Evolutionary conservation across 306 rosid species (phyloP), one percentile per base, ranked within the genome.

Genomic region (Corylus heterophylla): DNA sequence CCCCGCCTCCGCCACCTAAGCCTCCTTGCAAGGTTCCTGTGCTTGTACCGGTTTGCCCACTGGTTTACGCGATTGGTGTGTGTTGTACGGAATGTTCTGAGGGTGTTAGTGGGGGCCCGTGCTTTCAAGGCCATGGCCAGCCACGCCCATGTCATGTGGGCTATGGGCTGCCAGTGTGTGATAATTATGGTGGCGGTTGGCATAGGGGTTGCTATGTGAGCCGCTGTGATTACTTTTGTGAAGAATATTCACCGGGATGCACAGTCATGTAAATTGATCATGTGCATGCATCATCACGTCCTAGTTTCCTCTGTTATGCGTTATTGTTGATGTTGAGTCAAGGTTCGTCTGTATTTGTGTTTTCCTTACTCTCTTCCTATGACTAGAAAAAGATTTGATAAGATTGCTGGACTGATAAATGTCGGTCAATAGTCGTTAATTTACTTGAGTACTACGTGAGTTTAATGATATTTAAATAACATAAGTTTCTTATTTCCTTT

Each of bases 221-320:
- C 54, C 90, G 81, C 0, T 72, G 87, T 11, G 91, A 90, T 29
- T 87, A 84, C 47, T 75, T 83, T 63, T 85, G 82, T 54, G 95
- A 91, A 29, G 91, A 90, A 74, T 86, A 86, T 54, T 44, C 90
- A 4, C 0, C 72, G 0, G 94, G 75, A 7, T 89, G 98, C 77
- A 35, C 45, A 13, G 64, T 91, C 4, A 90, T 93, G 98, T 92
- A 84, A 89, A 20, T 25, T 13, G 50, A 35, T 22, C 25, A 22
- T 66, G 47, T 52, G 56, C 56, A 6, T 54, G 58, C 59, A 18
- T 54, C 18, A 51, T 51, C 54, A 3, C 12, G 44, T 39, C 6
- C 44, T 39, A 39, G 44, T 39, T 39, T 39, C 5, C 44, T 3
- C 44, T 3, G 44, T 39, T 39, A 39, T 39, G 44, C 12, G 51